Evolutionary conservation across 257 asterid species (phyloP).

Genomic region (Jasminum sambac): DNA sequence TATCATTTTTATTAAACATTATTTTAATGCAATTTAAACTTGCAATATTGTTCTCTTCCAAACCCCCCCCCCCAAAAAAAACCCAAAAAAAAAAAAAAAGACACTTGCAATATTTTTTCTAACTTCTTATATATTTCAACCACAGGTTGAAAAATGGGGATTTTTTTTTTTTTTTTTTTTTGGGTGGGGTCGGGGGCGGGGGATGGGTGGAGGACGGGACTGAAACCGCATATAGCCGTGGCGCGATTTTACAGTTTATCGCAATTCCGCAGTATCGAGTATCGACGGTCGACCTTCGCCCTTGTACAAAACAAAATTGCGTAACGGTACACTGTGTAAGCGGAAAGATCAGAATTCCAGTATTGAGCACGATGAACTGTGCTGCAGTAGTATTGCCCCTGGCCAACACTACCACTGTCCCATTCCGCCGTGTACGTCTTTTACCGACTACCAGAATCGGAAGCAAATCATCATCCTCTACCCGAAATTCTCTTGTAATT

Average conservation of each 20-base stretch:
- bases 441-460: constrained; percentile 17
- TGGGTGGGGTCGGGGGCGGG: too few relatives aligned
- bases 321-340: constrained; percentile 7
- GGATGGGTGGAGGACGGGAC: too few relatives aligned
- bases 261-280: not conserved
- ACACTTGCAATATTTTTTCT: too few relatives aligned
- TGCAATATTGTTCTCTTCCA: too few relatives aligned
- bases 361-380: constrained; percentile 36
- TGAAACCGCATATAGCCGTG: not conserved
- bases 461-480: constrained; percentile 25
- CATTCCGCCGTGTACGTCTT: constrained; percentile 22
- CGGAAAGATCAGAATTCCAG: not conserved
- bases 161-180: too few relatives aligned
- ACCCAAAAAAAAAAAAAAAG: too few relatives aligned
- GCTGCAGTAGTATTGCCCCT: constrained; percentile 43
- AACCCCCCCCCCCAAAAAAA: too few relatives aligned
- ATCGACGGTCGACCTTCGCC: not conserved
- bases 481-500: constrained; percentile 39
- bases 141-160: too few relatives aligned
- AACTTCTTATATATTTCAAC: too few relatives aligned
- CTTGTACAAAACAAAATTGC: not conserved
- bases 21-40: too few relatives aligned
- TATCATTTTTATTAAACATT: too few relatives aligned
- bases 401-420: constrained; percentile 26
- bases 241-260: not conserved